Evolutionary conservation across 805 yeast genomes (phyloP), one percentile per base, ranked within the genome.

Genomic region (Phaffomyces antillensis): DNA sequence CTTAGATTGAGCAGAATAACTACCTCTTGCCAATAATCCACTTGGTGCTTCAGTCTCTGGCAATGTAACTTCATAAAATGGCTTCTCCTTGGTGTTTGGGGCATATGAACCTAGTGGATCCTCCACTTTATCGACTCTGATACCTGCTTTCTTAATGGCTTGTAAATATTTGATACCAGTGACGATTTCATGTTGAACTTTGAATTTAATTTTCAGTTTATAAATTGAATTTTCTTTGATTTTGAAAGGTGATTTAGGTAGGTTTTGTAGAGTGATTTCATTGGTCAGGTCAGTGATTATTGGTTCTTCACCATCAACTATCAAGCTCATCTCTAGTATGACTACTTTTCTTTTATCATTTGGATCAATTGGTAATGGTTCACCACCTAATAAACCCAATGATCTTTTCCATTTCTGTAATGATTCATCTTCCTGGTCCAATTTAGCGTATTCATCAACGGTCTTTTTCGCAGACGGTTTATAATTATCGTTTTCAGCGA

Each of bases 101-200:
- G 96, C 90, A 63, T 82, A 90, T 4, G 93, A 82, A 4, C 97
- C 97, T 61, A 88, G 74, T 38, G 90, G 93, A 63, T 88, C 95
- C 52, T 86, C 95, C 37, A 81, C 67, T 60, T 83, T 86, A 61
- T 87, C 96, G 36, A 90, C 87, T 24, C 90, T 77, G 50, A 90
- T 85, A 31, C 96, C 96, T 2, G 90, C 80, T 61, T 89, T 86
- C 65, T 87, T 88, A 51, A 88, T 83, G 17, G 78, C 79, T 64
- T 87, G 96, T 52, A 86, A 74, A 63, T 89, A 90, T 61, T 83
- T 81, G 60, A 90, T 75, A 1, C 97, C 97, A 2, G 96, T 89
- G 55, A 90, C 81, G 52, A 90, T 86, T 61, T 86, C 95, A 58
- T 85, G 91, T 64, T 89, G 96, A 31, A 90, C 83, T 53, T 88